Evolutionary conservation across 768 basidiomycete species (phyloP).

Genomic region (Austroboletus eburneus): DNA sequence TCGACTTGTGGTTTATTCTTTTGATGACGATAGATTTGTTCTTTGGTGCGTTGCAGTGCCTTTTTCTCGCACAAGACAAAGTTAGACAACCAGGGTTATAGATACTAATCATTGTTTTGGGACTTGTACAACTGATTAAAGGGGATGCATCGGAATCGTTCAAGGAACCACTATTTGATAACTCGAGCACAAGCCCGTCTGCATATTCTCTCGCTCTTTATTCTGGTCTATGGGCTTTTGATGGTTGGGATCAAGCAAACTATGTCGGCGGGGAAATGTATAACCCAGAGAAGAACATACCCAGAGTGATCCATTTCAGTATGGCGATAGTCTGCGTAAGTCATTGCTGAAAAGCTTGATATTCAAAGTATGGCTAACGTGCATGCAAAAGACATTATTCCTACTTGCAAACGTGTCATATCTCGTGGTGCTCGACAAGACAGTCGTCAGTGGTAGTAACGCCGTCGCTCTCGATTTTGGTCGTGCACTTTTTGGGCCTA

Average conservation of each 20-base stretch:
- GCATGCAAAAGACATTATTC: conserved; percentile 56
- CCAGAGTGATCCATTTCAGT: conserved; percentile 84
- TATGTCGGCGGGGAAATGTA: conserved; percentile 89
- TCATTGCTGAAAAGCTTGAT: not conserved
- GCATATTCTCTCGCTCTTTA: conserved; percentile 92
- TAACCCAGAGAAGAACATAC: conserved; percentile 81
- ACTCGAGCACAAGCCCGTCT: conserved; percentile 74
- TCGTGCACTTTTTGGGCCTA: conserved; percentile 73
- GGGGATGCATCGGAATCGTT: conserved; percentile 71
- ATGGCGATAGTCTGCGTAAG: conserved; percentile 78
- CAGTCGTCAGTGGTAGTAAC: conserved; percentile 71
- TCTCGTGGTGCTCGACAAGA: conserved; percentile 87
- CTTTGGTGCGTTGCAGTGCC: conserved; percentile 48
- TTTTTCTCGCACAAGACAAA: not conserved
- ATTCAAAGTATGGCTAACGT: conserved; percentile 4
- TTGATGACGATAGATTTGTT: conserved; percentile 44
- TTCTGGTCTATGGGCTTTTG: conserved; percentile 93
- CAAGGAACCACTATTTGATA: conserved; percentile 61
- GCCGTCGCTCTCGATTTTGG: conserved; percentile 93
- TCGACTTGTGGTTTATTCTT: not conserved
- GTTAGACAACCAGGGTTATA: conserved; percentile 22
- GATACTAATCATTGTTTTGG: conserved; percentile 73
- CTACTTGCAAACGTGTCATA: conserved; percentile 84
- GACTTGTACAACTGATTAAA: conserved; percentile 69
- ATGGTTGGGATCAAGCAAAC: conserved; percentile 94